Percentiles rank a stretch among this genome's conserved stretches.
Conservation (phyloP, 2,329 filamentous ascomycete species). For the Aureobasidium sp. region DNA sequence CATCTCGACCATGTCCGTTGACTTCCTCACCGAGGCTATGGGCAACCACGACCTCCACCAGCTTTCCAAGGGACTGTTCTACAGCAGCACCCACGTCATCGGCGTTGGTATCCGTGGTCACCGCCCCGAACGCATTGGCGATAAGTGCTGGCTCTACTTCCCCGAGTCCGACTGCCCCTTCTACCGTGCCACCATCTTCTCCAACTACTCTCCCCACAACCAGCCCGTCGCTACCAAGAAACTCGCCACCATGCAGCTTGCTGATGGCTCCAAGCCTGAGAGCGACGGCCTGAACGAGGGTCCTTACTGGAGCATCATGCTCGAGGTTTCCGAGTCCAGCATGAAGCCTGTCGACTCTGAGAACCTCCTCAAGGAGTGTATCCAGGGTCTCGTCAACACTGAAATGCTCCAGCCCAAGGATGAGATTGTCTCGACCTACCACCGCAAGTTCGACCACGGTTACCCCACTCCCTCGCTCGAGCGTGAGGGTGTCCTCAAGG, state of each 20-base stretch:
- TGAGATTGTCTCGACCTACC: constrained; percentile 96
- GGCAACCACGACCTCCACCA: constrained; percentile 75
- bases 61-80: constrained; percentile 87
- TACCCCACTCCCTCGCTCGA: constrained; percentile 94
- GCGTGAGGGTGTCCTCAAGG: constrained; percentile 86
- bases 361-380: constrained; percentile 81
- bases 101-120: constrained; percentile 88
- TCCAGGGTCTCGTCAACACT: constrained; percentile 95
- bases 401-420: constrained; percentile 87
- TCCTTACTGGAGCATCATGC: constrained; percentile 99
- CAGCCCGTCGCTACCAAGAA: constrained; percentile 77
- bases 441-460: constrained; percentile 95
- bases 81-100: constrained; percentile 94
- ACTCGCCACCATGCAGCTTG: constrained; percentile 78
- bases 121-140: constrained; percentile 90
- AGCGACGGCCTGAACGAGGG: constrained; percentile 71
- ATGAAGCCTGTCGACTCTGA: constrained; percentile 89
- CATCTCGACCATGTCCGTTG: constrained; percentile 92
- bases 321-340: constrained; percentile 91
- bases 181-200: constrained; percentile 99
- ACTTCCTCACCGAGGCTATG: constrained; percentile 80
- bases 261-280: constrained; percentile 72
- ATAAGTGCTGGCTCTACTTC: constrained; percentile 99
- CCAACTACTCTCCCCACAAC: constrained; percentile 99
- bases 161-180: constrained; percentile 98